Evolutionary conservation across 1,284 basidiomycete genomes (phyloP), one percentile per base, ranked within the genome.

Genomic region (Thelephora terrestris): DNA sequence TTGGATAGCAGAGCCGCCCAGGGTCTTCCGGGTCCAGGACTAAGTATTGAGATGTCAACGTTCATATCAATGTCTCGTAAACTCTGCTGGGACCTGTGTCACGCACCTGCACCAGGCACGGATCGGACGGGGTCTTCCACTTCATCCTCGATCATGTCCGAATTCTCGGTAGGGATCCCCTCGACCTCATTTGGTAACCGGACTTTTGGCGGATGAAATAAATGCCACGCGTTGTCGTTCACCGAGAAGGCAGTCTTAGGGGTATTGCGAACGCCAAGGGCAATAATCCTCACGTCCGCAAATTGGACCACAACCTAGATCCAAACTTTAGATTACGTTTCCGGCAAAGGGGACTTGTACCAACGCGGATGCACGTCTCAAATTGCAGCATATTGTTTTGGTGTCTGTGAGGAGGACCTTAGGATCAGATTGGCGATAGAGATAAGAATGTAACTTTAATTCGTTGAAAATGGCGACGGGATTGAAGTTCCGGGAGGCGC

Each of bases 221-320:
- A 71, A 35, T 69, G 56, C 47, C 70, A 74, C 12, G 86, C 85
- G 58, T 85, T 86, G 9, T 62, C 57, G 55, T 89, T 89, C 25
- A 81, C 67, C 12, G 63, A 72, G 38, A 81, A 68, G 34, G 70
- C 61, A 47, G 75, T 78, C 47, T 71, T 70, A 4, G 81, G 79
- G 40, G 67, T 73, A 50, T 74, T 72, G 32, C 82, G 67, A 0
- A 78, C 78, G 5, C 85, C 85, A 29, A 88, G 69, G 1, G 77
- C 82, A 47, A 89, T 62, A 46, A 89, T 74, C n/a, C 85, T 75
- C 17, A 85, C 76, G 58, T 89, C 86, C 10, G 73, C 67, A 43
- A 89, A 68, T 58, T 83, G 74, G 14, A 86, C 71, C 17, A 88
- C 71, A 24, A 84, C 70, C 83, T 85, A 44, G 6, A 32, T 32